Evolutionary conservation across 2,329 filamentous ascomycete species (phyloP).

Genomic region (Scedosporium aurantiacum): DNA sequence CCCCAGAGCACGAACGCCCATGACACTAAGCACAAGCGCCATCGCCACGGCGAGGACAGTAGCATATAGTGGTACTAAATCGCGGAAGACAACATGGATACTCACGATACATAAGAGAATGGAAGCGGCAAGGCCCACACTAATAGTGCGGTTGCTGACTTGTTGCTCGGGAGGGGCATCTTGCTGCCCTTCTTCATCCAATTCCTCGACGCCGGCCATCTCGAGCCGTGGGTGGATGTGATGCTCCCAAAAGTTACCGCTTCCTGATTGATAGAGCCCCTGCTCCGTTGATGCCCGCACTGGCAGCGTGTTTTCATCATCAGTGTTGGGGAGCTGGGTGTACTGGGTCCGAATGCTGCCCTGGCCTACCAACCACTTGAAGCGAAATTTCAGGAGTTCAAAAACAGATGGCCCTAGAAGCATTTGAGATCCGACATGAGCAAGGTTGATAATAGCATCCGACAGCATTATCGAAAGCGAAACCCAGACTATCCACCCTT

Average conservation of each 20-base stretch:
- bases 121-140: slow-evolving; percentile 65
- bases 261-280: too few relatives aligned
- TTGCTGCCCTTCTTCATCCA: slow-evolving; percentile 27
- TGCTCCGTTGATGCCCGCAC: background rate
- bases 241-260: too few relatives aligned
- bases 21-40: slow-evolving; percentile 67
- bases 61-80: slow-evolving; percentile 67
- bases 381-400: background rate
- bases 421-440: slow-evolving; percentile 49
- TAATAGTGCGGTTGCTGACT: slow-evolving; percentile 59
- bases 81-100: slow-evolving; percentile 73
- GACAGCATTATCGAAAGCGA: slow-evolving; percentile 94
- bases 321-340: background rate
- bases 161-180: slow-evolving; percentile 80
- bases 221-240: background rate
- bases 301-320: background rate
- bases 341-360: background rate
- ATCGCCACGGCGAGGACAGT: slow-evolving; percentile 72
- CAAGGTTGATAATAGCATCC: slow-evolving; percentile 79
- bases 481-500: slow-evolving; percentile 98
- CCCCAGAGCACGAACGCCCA: slow-evolving; percentile 57
- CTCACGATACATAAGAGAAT: slow-evolving; percentile 69
- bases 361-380: background rate
- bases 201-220: slow-evolving; percentile 14
- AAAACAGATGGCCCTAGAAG: background rate